Evolutionary conservation across 371 early-diverging fungal species (phyloP).

Genomic region (Batkoa obscura): DNA sequence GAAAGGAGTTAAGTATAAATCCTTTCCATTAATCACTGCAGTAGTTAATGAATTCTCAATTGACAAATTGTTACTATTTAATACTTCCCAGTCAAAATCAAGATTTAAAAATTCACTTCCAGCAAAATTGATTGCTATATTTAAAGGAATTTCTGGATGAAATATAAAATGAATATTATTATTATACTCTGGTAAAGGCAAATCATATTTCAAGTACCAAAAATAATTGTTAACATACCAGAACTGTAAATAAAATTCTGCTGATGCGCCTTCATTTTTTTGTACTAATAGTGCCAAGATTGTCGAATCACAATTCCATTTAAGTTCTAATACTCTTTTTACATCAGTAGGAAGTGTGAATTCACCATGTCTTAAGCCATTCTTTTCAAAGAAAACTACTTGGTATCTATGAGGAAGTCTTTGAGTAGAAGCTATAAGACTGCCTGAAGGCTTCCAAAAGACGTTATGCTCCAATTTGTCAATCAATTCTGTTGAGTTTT

Average conservation of each 20-base stretch:
- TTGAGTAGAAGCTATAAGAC: conserved; percentile 69
- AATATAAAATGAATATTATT: background rate
- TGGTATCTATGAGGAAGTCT: conserved; percentile 61
- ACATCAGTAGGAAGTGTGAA: conserved; percentile 49
- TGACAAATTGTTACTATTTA: conserved; percentile 26
- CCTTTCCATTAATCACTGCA: conserved; percentile 58
- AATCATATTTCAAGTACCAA: conserved; percentile 22
- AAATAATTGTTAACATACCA: conserved; percentile 89
- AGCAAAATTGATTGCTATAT: background rate
- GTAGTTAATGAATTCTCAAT: conserved; percentile 38
- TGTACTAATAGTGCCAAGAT: conserved; percentile 51
- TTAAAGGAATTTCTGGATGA: background rate
- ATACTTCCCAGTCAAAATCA: conserved; percentile 31
- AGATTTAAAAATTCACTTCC: conserved; percentile 31
- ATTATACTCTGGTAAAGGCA: too few relatives aligned
- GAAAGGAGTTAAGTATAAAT: conserved; percentile 68
- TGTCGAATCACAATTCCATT: conserved; percentile 79
- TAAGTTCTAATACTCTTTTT: conserved; percentile 18
- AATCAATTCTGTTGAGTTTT: conserved; percentile 62
- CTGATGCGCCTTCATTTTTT: conserved; percentile 2
- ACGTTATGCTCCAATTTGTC: conserved; percentile 62
- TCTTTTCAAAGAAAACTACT: conserved; percentile 83
- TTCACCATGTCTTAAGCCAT: conserved; percentile 87
- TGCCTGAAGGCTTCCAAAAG: conserved; percentile 78
- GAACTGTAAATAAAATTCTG: conserved; percentile 39